Evolutionary conservation across 1,284 basidiomycete species (phyloP).

Genomic region (Puccinia polysora): DNA sequence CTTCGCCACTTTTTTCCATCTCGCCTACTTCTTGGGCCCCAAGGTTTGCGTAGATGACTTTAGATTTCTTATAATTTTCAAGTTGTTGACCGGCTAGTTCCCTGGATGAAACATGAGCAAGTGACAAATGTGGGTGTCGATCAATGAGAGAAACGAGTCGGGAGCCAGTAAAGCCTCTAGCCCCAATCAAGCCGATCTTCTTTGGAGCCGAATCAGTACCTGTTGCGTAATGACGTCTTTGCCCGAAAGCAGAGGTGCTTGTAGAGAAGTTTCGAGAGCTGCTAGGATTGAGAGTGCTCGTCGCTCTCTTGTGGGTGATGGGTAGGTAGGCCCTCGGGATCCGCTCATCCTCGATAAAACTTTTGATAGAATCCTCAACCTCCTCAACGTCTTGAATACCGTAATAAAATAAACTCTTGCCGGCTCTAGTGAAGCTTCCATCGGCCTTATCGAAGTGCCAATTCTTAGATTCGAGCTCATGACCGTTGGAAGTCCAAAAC

Average conservation of each 20-base stretch:
- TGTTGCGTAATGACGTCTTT: slow-evolving; percentile 59
- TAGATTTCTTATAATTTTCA: slow-evolving; percentile 73
- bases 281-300: slow-evolving; percentile 56
- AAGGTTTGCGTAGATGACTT: slow-evolving; percentile 74
- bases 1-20: slow-evolving; percentile 80
- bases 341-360: slow-evolving; percentile 76
- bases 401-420: slow-evolving; percentile 92
- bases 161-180: slow-evolving; percentile 91
- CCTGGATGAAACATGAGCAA: slow-evolving; percentile 92
- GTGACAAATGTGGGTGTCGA: slow-evolving; percentile 75
- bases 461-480: slow-evolving; percentile 70
- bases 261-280: slow-evolving; percentile 53
- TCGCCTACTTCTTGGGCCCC: slow-evolving; percentile 69
- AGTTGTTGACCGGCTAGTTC: slow-evolving; percentile 81
- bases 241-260: slow-evolving; percentile 54
- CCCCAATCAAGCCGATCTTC: slow-evolving; percentile 89
- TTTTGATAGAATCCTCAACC: slow-evolving; percentile 77
- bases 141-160: slow-evolving; percentile 80
- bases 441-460: slow-evolving; percentile 99
- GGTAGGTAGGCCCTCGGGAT: slow-evolving; percentile 84
- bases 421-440: slow-evolving; percentile 91
- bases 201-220: slow-evolving; percentile 59
- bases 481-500: slow-evolving; percentile 92
- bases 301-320: slow-evolving; percentile 71
- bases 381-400: slow-evolving; percentile 86